Evolutionary conservation across 2,329 filamentous ascomycete genomes (phyloP).

Genomic region (Phyllosticta citriasiana): DNA sequence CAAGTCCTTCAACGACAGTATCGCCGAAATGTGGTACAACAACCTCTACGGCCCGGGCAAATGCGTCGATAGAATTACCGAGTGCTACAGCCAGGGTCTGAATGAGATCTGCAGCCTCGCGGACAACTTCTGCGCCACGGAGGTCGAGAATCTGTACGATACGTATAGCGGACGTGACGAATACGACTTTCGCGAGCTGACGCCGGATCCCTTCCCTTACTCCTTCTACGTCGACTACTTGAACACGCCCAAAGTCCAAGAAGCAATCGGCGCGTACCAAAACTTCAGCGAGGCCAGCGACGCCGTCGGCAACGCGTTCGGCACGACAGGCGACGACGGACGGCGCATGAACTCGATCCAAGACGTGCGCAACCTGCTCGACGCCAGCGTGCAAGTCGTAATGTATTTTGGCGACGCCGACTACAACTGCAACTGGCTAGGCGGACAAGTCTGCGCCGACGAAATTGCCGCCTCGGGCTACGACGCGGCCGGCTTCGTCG

Average conservation of each 20-base stretch:
- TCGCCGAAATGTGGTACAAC: constrained; percentile 46
- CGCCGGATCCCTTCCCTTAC: constrained; percentile 49
- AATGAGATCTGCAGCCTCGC: constrained; percentile 44
- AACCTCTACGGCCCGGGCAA: constrained; percentile 51
- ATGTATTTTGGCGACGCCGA: constrained; percentile 40
- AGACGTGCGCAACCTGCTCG: constrained; percentile 30
- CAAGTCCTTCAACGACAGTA: constrained; percentile 40
- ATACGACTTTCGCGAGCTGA: constrained; percentile 50
- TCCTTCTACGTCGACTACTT: constrained; percentile 47
- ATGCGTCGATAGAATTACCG: constrained; percentile 47
- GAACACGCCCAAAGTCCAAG: constrained; percentile 44
- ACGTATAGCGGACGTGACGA: constrained; percentile 44
- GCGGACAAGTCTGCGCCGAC: constrained; percentile 32
- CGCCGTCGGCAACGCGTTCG: constrained; percentile 37
- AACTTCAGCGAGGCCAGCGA: constrained; percentile 45
- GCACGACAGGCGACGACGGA: constrained; percentile 40
- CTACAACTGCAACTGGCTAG: constrained; percentile 40
- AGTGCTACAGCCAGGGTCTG: constrained; percentile 44
- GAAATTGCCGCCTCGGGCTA: constrained; percentile 34
- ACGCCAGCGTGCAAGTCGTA: constrained; percentile 31
- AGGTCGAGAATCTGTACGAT: constrained; percentile 46
- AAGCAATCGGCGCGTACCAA: constrained; percentile 49
- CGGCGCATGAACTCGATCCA: constrained; percentile 34
- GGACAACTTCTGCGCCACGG: constrained; percentile 44
- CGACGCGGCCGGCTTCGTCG: constrained; percentile 36